Conservation (phyloP, 345 rosid species). For the Pugionium cornutum region DNA sequence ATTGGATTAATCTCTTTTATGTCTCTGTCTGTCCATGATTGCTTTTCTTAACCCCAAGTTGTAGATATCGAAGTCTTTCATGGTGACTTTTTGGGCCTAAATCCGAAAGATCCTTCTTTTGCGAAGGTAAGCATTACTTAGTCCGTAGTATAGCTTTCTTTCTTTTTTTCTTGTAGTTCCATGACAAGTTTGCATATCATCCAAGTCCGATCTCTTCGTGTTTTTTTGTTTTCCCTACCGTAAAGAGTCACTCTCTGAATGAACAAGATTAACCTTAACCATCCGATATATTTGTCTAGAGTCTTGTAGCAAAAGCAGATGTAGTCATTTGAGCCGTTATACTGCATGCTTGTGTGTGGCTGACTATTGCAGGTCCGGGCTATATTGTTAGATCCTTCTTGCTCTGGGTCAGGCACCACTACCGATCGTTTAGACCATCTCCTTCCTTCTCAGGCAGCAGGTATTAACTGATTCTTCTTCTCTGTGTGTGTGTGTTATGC, state of each 20-base stretch:
- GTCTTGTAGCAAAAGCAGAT: conserved; percentile 5
- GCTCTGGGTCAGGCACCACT: conserved; percentile 90
- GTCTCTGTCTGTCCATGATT: background rate
- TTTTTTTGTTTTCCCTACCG: background rate
- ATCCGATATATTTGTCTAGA: background rate
- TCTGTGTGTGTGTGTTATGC: conserved; percentile 17
- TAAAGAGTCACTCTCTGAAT: conserved; percentile 2
- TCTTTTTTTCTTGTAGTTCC: background rate
- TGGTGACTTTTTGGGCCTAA: conserved; percentile 69
- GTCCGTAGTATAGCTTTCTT: conserved; percentile 1
- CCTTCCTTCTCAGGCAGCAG: conserved; percentile 68
- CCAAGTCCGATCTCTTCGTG: background rate
- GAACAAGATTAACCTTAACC: conserved; percentile 16
- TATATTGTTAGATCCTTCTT: conserved; percentile 92
- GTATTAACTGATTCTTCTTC: conserved; percentile 34
- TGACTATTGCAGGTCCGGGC: conserved; percentile 58
- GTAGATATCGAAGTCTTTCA: conserved; percentile 49
- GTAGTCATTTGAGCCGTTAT: conserved; percentile 7
- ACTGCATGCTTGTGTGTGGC: conserved; percentile 7
- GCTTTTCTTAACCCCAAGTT: conserved; percentile 44
- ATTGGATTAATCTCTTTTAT: conserved; percentile 7
- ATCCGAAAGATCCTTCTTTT: conserved; percentile 59
- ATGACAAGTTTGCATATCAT: background rate
- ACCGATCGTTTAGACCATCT: conserved; percentile 86
- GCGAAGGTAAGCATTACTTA: conserved; percentile 52